Conservation (phyloP, 805 yeast species). For the Clavispora phyllophila region DNA sequence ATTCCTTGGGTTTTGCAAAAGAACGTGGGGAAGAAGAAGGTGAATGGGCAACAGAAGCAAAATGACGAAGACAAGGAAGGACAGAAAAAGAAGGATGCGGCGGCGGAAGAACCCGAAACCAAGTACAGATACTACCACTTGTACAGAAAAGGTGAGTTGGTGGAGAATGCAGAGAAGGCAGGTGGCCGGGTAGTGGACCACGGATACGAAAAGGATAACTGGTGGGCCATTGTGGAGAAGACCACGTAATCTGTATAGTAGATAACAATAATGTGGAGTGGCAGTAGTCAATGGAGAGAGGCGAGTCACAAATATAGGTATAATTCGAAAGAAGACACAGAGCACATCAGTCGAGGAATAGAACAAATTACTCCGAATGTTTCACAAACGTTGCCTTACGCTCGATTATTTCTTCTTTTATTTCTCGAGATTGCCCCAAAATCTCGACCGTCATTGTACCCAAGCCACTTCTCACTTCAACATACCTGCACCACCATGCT, state of each 20-base stretch:
- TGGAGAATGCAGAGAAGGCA: slow-evolving; percentile 61
- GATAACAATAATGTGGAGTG: no score
- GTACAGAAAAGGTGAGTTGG: slow-evolving; percentile 79
- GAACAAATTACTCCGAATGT: no score
- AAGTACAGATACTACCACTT: slow-evolving; percentile 86
- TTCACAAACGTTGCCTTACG: no score
- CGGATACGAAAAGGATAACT: slow-evolving; percentile 92
- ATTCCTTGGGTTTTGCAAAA: slow-evolving; percentile 90
- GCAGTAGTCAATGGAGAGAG: no score
- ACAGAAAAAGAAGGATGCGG: slow-evolving; percentile 6
- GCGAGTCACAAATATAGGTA: no score
- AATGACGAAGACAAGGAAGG: slow-evolving; percentile 1
- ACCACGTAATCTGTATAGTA: neutral
- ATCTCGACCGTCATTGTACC: no score
- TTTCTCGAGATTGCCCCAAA: no score
- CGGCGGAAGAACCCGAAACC: slow-evolving; percentile 34
- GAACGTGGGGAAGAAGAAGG: slow-evolving; percentile 17
- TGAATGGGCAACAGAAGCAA: neutral
- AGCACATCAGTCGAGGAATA: no score
- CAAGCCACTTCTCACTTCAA: neutral
- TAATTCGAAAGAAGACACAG: no score
- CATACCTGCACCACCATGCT: slow-evolving; percentile 10
- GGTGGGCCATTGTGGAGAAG: slow-evolving; percentile 57
- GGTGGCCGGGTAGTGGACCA: slow-evolving; percentile 62
- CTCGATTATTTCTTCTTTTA: no score